Evolutionary conservation across 352 stramenopile species (phyloP).

Genomic region (Peronospora belbahrii): DNA sequence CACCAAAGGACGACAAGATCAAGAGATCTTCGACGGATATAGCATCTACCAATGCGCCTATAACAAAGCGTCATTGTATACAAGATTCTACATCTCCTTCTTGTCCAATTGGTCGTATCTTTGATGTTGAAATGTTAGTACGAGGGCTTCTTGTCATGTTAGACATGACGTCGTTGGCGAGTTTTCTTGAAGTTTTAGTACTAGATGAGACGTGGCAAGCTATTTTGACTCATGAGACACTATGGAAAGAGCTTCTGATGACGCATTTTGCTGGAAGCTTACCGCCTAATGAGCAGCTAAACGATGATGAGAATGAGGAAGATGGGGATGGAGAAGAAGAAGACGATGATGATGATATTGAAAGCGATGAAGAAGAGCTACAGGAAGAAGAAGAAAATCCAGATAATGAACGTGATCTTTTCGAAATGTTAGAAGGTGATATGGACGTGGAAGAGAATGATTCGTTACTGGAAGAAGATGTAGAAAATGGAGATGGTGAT

Average conservation of each 20-base stretch:
- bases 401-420: slow-evolving; percentile 8
- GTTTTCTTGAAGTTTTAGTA: slow-evolving; percentile 29
- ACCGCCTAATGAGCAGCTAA: slow-evolving; percentile 15
- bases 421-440: slow-evolving; percentile 19
- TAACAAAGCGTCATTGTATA: slow-evolving; percentile 19
- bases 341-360: slow-evolving; percentile 13
- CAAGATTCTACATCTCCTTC: background rate
- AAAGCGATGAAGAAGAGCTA: slow-evolving; percentile 4
- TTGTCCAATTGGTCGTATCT: slow-evolving; percentile 7
- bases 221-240: slow-evolving; percentile 13
- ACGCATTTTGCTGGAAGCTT: slow-evolving; percentile 21
- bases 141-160: slow-evolving; percentile 20
- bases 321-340: slow-evolving; percentile 17
- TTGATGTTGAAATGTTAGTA: slow-evolving; percentile 30
- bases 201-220: slow-evolving; percentile 15
- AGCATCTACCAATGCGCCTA: background rate
- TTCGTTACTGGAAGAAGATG: slow-evolving; percentile 17
- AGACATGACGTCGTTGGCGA: slow-evolving; percentile 20
- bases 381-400: slow-evolving; percentile 2
- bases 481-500: slow-evolving; percentile 8
- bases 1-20: slow-evolving; percentile 11
- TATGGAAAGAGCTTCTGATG: slow-evolving; percentile 22
- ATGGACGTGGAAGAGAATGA: slow-evolving; percentile 13
- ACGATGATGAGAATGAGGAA: slow-evolving; percentile 8
- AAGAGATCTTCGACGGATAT: background rate